Percentiles rank a stretch among this genome's conserved stretches.
Conservation (phyloP, 2,329 filamentous ascomycete genomes). For the Fusarium sp. region DNA sequence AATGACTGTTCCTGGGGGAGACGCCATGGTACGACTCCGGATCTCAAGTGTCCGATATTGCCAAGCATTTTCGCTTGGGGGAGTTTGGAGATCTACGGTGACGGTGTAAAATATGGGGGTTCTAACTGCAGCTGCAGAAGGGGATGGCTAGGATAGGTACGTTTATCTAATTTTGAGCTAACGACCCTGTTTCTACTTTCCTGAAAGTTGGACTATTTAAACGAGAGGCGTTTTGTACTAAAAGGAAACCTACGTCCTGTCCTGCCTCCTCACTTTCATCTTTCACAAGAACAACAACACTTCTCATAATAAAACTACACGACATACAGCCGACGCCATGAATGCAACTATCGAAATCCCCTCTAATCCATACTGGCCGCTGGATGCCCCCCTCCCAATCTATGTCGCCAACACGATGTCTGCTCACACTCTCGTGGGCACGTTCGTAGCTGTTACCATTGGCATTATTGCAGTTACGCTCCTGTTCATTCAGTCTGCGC, state of each 20-base stretch:
- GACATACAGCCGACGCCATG: conserved; percentile 33
- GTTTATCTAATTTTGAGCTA: not conserved
- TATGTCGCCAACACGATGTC: conserved; percentile 76
- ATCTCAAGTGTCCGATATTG: conserved; percentile 37
- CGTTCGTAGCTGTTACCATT: conserved; percentile 69
- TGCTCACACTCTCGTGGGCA: conserved; percentile 68
- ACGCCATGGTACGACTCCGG: conserved; percentile 37
- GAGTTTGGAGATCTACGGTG: not conserved
- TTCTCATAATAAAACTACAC: not conserved
- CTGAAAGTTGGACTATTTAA: not conserved
- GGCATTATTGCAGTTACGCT: conserved; percentile 70
- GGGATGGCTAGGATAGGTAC: not conserved
- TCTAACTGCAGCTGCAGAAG: conserved; percentile 2
- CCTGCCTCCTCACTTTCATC: not conserved
- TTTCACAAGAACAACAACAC: conserved; percentile 3
- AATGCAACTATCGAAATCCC: conserved; percentile 23
- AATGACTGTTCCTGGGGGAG: not conserved
- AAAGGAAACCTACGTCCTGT: not conserved
- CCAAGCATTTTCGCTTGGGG: conserved; percentile 20
- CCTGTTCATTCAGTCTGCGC: conserved; percentile 62
- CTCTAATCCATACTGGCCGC: conserved; percentile 78
- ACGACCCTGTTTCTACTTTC: not conserved
- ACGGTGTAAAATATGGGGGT: not conserved
- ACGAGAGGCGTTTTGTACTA: not conserved
- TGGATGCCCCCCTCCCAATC: conserved; percentile 69